Conservation (phyloP, 805 yeast genomes). For the Yarrowia divulgata region DNA sequence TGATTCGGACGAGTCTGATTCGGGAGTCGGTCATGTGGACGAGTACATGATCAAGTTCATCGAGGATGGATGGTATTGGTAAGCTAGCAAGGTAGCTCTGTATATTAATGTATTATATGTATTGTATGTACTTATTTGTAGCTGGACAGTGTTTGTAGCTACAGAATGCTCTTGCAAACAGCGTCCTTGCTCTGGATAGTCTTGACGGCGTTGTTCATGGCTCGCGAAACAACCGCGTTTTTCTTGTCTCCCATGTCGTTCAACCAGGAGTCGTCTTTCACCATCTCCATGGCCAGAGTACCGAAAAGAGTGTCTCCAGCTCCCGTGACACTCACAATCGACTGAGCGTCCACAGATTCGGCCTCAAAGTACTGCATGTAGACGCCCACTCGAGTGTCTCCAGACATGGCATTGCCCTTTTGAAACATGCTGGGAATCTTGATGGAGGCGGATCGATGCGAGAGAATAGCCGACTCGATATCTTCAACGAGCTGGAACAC, state of each 20-base stretch:
- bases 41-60: slow-evolving; percentile 95
- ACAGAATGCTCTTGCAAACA: slow-evolving; percentile 44
- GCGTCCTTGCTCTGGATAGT: slow-evolving; percentile 49
- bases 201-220: slow-evolving; percentile 52
- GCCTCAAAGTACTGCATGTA: slow-evolving; percentile 68
- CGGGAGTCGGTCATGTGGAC: slow-evolving; percentile 75
- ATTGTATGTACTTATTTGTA: too few species aligned
- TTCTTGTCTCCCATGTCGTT: slow-evolving; percentile 48
- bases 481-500: slow-evolving; percentile 51
- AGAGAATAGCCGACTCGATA: slow-evolving; percentile 42
- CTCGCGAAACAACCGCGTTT: slow-evolving; percentile 47
- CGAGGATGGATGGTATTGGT: slow-evolving; percentile 77
- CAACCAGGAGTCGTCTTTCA: slow-evolving; percentile 48
- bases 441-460: slow-evolving; percentile 21
- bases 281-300: slow-evolving; percentile 58
- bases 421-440: slow-evolving; percentile 16
- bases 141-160: too few species aligned
- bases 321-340: slow-evolving; percentile 75
- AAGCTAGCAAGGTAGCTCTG: slow-evolving; percentile 41
- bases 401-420: slow-evolving; percentile 15
- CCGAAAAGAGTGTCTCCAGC: slow-evolving; percentile 89
- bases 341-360: slow-evolving; percentile 51
- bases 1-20: slow-evolving; percentile 63
- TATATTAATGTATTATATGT: slow-evolving; percentile 33
- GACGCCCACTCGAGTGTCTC: slow-evolving; percentile 55